Evolutionary conservation across 108 stramenopile species (phyloP).

Genomic region (Nitzschia palea): DNA sequence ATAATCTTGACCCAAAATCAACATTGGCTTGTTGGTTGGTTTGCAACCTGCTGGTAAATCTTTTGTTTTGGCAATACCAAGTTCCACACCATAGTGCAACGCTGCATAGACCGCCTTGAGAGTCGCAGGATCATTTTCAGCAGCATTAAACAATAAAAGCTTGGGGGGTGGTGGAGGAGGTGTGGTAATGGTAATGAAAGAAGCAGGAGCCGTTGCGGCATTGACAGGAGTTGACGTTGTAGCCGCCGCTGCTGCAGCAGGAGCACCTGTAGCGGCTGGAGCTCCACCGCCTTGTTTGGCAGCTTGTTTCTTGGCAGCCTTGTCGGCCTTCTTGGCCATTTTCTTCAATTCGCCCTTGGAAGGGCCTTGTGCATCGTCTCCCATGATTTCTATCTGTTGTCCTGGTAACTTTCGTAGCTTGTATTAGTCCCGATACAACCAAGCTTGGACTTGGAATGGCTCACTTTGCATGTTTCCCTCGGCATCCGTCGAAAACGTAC

Average conservation of each 20-base stretch:
- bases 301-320: slow-evolving; percentile 65
- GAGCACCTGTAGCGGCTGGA: slow-evolving; percentile 17
- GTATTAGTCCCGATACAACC: too few relatives aligned
- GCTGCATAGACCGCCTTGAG: slow-evolving; percentile 74
- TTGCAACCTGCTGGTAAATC: slow-evolving; percentile 26
- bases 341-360: slow-evolving; percentile 85
- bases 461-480: too few relatives aligned
- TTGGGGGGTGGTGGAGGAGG: slow-evolving; percentile 25
- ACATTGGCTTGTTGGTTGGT: slow-evolving; percentile 35
- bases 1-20: slow-evolving; percentile 43
- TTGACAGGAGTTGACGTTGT: too few relatives aligned
- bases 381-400: too few relatives aligned
- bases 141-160: slow-evolving; percentile 28
- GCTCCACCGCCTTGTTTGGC: slow-evolving; percentile 35
- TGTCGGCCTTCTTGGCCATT: slow-evolving; percentile 81
- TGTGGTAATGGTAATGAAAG: not conserved
- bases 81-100: slow-evolving; percentile 42
- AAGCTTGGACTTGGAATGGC: too few relatives aligned
- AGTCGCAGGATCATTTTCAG: slow-evolving; percentile 38
- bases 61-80: slow-evolving; percentile 40
- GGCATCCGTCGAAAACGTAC: too few relatives aligned
- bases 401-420: too few relatives aligned
- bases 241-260: slow-evolving; percentile 10
- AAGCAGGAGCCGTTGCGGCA: slow-evolving; percentile 12
- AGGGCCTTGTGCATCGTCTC: slow-evolving; percentile 26